Base-by-base conservation (phyloP, 1,139 yeast species). In the Pneumocystis canis region DNA sequence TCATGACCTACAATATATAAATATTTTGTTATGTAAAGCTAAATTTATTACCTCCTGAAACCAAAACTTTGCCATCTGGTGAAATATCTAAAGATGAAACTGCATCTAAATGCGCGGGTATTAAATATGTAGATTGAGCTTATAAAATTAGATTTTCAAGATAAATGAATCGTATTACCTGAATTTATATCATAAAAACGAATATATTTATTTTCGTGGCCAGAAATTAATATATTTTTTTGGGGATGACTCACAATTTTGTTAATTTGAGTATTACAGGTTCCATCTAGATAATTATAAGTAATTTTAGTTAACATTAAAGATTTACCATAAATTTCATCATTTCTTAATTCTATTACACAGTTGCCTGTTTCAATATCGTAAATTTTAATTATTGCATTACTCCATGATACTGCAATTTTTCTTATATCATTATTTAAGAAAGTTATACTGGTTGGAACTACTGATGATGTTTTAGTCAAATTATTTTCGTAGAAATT, bases 101-200 rank as follows among this genome's bases (percentile, higher is more conserved):
- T 35, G 59, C 59, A 57, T 57, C 33, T 39, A 57, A 28, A 57
- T 57, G 59, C 3, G 33, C 59, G 11, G 30, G 41, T n/a, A 57
- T 57, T 39, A 37, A 57, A 57, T 57, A 57, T 39, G 59, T 57
- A 25, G 37, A 57, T 39, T 57, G 59, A n/a, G 41, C 59, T 57
- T 35, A 57, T 20, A 35, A 39, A 11, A 39, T 57, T 39, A 57
- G 41, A 5, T 25, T 9, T 25, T 7, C 14, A 28, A 20, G 4
- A 47, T 47, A 47, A 25, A 47, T 25, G 25, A 20, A 25, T 47
- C 3, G 30, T 3, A n/a, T n/a, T 57, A 57, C 59, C 59, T 7
- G 59, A 57, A 39, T 57, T 39, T 35, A 57, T 57, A 39, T 57
- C 59, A 57, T 35, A 57, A 20, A 57, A 57, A 16, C 59, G 59